These are phyloP conservation scores for Leishmania aethiopica DNA, from an alignment of 208 protist genomes.

Conservation along the genomic window DNA sequence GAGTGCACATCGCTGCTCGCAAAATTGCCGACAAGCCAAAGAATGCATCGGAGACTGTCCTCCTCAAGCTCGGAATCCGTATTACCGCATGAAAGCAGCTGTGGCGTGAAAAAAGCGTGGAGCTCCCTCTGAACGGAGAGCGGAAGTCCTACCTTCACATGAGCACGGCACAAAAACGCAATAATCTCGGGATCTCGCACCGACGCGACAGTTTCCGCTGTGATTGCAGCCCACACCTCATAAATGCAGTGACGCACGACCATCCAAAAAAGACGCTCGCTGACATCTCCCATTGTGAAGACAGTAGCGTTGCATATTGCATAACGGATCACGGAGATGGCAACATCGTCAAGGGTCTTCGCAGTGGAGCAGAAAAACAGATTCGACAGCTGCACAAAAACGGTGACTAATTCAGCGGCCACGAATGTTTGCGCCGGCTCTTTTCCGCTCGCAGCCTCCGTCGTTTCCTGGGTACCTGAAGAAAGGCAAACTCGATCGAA, in stretches of 20 bases:
- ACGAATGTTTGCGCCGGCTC: background rate
- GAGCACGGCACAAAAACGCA: constrained; percentile 23
- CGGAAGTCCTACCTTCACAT: constrained; percentile 9
- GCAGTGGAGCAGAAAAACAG: constrained; percentile 23
- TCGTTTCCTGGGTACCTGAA: background rate
- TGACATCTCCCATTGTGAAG: constrained; percentile 6
- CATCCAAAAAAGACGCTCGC: constrained; percentile 23
- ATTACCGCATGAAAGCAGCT: constrained; percentile 7
- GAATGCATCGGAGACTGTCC: constrained; percentile 13
- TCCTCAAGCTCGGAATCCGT: background rate
- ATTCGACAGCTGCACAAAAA: constrained; percentile 27
- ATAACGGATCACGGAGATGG: constrained; percentile 6
- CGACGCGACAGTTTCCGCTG: constrained; percentile 6
- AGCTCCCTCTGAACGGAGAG: constrained; percentile 18
- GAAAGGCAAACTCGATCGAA: constrained; percentile 8
- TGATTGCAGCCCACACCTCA: constrained; percentile 13
- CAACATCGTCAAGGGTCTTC: constrained; percentile 15
- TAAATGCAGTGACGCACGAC: constrained; percentile 19
- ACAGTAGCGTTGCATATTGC: constrained; percentile 5
- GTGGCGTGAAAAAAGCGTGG: constrained; percentile 6
- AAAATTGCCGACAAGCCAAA: constrained; percentile 25
- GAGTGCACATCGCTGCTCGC: background rate
- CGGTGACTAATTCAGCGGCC: background rate
- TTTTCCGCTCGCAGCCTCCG: background rate
- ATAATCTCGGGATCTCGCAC: constrained; percentile 21